phyloP scores from a whole-genome alignment of 192 early-diverging fungal species.

The Linnemannia hyalina region DNA sequence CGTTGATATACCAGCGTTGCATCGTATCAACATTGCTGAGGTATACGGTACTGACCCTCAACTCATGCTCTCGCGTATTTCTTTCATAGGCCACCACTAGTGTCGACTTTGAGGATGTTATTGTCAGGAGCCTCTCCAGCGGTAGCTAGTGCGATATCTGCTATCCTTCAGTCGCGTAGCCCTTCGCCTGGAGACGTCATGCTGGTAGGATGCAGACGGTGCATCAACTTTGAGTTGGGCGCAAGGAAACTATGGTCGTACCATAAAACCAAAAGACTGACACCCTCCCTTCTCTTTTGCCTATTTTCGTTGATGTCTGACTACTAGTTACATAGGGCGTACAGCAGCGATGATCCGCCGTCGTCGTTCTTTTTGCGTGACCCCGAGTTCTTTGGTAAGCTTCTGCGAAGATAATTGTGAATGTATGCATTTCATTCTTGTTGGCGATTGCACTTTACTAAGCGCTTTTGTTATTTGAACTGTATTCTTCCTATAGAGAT shows the following conservation, averaged over 20 bases:
- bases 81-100: constrained; percentile 17
- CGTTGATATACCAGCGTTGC: background rate
- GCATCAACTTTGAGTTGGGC: background rate
- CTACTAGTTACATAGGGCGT: constrained; percentile 61
- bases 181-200: constrained; percentile 72
- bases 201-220: constrained; percentile 35
- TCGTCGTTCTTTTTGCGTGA: constrained; percentile 57
- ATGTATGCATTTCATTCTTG: no score
- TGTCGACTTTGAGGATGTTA: constrained; percentile 52
- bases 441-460: background rate
- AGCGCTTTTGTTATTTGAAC: background rate
- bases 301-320: background rate
- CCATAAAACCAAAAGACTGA: background rate
- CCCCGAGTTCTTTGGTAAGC: constrained; percentile 53
- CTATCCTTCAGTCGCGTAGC: constrained; percentile 53
- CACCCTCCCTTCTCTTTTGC: background rate
- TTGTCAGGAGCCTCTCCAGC: constrained; percentile 54
- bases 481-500: constrained; percentile 53
- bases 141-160: constrained; percentile 59
- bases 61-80: background rate
- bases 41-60: background rate
- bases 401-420: background rate
- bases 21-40: background rate
- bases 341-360: constrained; percentile 58
- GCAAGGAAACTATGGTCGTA: background rate